Evolutionary conservation across 495 filamentous ascomycete species (phyloP).

Genomic region (Penicillium psychrofluorescens): DNA sequence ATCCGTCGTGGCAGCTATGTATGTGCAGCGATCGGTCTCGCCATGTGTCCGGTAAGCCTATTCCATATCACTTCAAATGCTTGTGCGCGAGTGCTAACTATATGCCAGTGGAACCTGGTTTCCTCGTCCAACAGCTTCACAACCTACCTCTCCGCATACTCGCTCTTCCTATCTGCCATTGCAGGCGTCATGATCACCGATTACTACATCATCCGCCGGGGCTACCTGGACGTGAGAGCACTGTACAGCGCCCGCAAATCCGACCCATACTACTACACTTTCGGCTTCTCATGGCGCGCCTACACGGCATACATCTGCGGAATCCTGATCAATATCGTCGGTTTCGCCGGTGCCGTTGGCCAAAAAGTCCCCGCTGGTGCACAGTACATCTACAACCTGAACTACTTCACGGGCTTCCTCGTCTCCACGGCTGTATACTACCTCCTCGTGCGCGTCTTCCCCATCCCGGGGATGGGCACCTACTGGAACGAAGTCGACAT

Average conservation of each 20-base stretch:
- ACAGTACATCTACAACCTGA: conserved; percentile 81
- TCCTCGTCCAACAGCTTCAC: conserved; percentile 78
- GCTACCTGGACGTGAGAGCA: conserved; percentile 71
- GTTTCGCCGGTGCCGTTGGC: conserved; percentile 80
- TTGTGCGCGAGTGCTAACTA: conserved; percentile 3
- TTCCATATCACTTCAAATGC: background rate
- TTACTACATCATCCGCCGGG: conserved; percentile 82
- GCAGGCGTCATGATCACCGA: conserved; percentile 85
- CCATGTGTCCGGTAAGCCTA: conserved; percentile 65
- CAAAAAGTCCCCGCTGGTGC: conserved; percentile 66
- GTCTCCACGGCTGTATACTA: conserved; percentile 65
- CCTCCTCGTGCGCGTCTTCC: conserved; percentile 56
- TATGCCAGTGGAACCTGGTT: conserved; percentile 62
- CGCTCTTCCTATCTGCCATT: conserved; percentile 90
- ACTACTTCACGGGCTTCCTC: conserved; percentile 81
- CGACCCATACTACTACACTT: conserved; percentile 66
- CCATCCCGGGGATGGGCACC: conserved; percentile 66
- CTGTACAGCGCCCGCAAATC: conserved; percentile 66
- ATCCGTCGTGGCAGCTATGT: conserved; percentile 89
- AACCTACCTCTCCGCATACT: conserved; percentile 91
- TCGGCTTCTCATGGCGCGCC: conserved; percentile 74
- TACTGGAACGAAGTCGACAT: conserved; percentile 78
- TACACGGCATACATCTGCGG: conserved; percentile 80
- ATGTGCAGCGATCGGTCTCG: conserved; percentile 74
- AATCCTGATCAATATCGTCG: conserved; percentile 88